Conservation (phyloP, 441 rosid genomes). For the Raphanus hybrid region DNA sequence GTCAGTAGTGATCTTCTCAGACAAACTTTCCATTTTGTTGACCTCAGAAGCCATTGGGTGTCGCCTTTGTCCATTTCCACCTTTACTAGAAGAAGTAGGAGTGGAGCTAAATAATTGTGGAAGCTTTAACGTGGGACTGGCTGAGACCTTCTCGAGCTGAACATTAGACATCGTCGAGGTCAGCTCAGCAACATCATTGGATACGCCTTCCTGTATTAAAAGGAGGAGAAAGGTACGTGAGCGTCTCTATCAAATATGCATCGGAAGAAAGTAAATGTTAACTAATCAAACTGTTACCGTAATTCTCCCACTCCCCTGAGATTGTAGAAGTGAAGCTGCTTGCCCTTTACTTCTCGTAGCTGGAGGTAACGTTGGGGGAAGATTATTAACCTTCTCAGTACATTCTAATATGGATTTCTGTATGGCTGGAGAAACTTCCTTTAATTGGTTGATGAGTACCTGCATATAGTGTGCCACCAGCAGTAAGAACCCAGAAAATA, state of each 20-base stretch:
- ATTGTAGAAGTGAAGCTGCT: constrained; percentile 69
- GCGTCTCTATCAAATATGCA: constrained; percentile 14
- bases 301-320: constrained; percentile 83
- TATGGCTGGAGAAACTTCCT: constrained; percentile 93
- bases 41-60: constrained; percentile 59
- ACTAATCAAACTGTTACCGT: constrained; percentile 51
- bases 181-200: constrained; percentile 73
- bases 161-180: constrained; percentile 72
- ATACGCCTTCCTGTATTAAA: constrained; percentile 69
- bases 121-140: constrained; percentile 81
- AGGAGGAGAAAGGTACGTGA: constrained; percentile 14
- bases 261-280: constrained; percentile 5
- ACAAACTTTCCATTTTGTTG: constrained; percentile 66
- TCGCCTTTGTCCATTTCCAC: constrained; percentile 78
- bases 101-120: constrained; percentile 95
- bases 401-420: constrained; percentile 88
- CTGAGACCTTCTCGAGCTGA: constrained; percentile 83
- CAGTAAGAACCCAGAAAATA: constrained; percentile 32
- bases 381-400: constrained; percentile 76
- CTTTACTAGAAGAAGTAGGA: constrained; percentile 90
- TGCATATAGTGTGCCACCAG: constrained; percentile 45
- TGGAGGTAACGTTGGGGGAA: constrained; percentile 77
- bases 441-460: constrained; percentile 97
- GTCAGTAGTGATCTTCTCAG: constrained; percentile 66
- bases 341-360: constrained; percentile 61